Conservation (phyloP, 352 stramenopile species). For the Phytopythium chamaehyphon region DNA sequence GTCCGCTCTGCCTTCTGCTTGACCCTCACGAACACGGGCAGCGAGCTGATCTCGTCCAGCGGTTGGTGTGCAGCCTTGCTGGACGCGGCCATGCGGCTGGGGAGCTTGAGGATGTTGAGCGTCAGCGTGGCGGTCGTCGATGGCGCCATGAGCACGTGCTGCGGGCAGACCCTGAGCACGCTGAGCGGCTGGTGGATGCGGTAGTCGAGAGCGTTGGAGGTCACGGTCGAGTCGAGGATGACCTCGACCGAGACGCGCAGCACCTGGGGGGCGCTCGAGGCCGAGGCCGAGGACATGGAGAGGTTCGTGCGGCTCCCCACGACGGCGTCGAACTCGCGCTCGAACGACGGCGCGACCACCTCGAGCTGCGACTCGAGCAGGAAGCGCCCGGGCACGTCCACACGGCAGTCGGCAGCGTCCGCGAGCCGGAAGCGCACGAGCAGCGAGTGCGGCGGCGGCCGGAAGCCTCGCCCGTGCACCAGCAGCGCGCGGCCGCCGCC, state of each 20-base stretch:
- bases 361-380: slow-evolving; percentile 58
- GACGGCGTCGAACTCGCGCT: slow-evolving; percentile 23
- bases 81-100: slow-evolving; percentile 6
- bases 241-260: slow-evolving; percentile 52
- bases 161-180: slow-evolving; percentile 43
- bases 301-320: slow-evolving; percentile 38
- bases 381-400: slow-evolving; percentile 44
- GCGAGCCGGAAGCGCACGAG: slow-evolving; percentile 48
- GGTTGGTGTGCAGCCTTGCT: slow-evolving; percentile 1
- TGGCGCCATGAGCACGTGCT: slow-evolving; percentile 55
- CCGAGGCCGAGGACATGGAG: slow-evolving; percentile 32
- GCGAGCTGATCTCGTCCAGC: slow-evolving; percentile 33
- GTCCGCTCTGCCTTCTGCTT: slow-evolving; percentile 50
- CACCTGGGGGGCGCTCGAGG: slow-evolving; percentile 42
- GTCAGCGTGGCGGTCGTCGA: slow-evolving; percentile 34
- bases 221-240: slow-evolving; percentile 36
- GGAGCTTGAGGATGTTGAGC: slow-evolving; percentile 56
- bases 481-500: slow-evolving; percentile 46
- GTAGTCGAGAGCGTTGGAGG: slow-evolving; percentile 51
- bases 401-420: not conserved
- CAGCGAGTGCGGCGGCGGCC: slow-evolving; percentile 53
- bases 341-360: slow-evolving; percentile 49
- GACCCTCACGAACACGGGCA: slow-evolving; percentile 57
- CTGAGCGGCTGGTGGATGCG: slow-evolving; percentile 46
- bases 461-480: slow-evolving; percentile 60